These are phyloP conservation scores for Vitellaria paradoxa DNA, from an alignment of 179 eudicot genomes.

Conservation along the genomic window DNA sequence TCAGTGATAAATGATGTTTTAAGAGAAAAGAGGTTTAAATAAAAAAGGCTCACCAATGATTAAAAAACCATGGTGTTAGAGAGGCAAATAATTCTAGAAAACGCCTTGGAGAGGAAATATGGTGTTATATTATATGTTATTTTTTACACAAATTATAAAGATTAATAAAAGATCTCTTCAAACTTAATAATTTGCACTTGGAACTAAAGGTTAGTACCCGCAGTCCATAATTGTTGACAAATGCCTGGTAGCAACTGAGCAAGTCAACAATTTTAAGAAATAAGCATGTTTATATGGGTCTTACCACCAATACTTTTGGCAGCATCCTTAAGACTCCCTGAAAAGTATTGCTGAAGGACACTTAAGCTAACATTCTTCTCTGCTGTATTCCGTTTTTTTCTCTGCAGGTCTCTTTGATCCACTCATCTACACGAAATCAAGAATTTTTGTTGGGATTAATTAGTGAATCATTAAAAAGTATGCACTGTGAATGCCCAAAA, in stretches of 20 bases:
- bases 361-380: slow-evolving; percentile 78
- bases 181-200: not conserved
- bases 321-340: slow-evolving; percentile 96
- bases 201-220: not conserved
- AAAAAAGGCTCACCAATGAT: too few species aligned
- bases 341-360: slow-evolving; percentile 84
- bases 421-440: slow-evolving; percentile 16
- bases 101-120: not conserved
- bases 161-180: not conserved
- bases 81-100: not conserved
- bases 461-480: not conserved
- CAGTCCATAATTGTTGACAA: not conserved
- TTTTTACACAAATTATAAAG: not conserved
- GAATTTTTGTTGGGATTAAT: not conserved
- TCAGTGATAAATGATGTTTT: too few species aligned
- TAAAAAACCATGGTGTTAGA: too few species aligned
- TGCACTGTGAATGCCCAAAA: not conserved
- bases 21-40: too few species aligned
- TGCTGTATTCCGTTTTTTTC: slow-evolving; percentile 64
- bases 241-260: not conserved
- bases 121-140: not conserved
- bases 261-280: not conserved
- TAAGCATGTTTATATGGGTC: slow-evolving; percentile 10
- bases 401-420: slow-evolving; percentile 43
- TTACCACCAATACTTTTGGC: slow-evolving; percentile 90